Base-by-base conservation (phyloP, 2,329 filamentous ascomycete species). In the Neofusicoccum kwambonambiense region DNA sequence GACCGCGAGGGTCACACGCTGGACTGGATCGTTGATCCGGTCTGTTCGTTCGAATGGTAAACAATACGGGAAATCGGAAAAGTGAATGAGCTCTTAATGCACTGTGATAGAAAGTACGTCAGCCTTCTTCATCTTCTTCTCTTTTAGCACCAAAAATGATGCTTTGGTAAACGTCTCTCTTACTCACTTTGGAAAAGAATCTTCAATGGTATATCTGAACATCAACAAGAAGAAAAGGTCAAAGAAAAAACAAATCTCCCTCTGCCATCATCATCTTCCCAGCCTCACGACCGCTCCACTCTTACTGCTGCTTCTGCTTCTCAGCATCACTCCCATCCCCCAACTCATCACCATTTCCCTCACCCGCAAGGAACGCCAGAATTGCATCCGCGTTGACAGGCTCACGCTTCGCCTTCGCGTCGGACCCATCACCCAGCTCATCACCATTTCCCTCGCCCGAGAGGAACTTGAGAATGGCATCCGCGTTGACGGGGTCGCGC, bases 81-180 rank as follows among this genome's bases (percentile, higher is more conserved):
- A 54, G 22, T 39, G 50, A 54, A 19, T 22, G 50, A 54, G 35
- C 50, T 54, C 50, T 54, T 54, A 54, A 54, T 54, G 50, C 35
- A 54, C 50, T 54, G 9, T 12, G 34, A 27, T 13, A 27, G 13
- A 13, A 19, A 13, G n/a, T 54, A 22, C 31, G 50, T 54, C 50
- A 27, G 34, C 34, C 31, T 17, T 39, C 15, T 17, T 44, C 41
- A 44, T 15, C 37, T 11, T 39, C 37, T 39, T 31, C 6, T 31
- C 27, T 7, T 31, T 5, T 5, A 31, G 27, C 27, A 31, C 27
- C 27, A 7, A 31, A 39, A 15, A 39, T 2, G 13, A 39, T 9
- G 11, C 37, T 39, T 39, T 39, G 9, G 5, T 15, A 11, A 15
- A 39, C 37, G 37, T 12, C 11, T 15, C 8, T 11, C 37, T 39